Base-by-base conservation (phyloP, 2,329 filamentous ascomycete species). In the Fusarium transvaalense region DNA sequence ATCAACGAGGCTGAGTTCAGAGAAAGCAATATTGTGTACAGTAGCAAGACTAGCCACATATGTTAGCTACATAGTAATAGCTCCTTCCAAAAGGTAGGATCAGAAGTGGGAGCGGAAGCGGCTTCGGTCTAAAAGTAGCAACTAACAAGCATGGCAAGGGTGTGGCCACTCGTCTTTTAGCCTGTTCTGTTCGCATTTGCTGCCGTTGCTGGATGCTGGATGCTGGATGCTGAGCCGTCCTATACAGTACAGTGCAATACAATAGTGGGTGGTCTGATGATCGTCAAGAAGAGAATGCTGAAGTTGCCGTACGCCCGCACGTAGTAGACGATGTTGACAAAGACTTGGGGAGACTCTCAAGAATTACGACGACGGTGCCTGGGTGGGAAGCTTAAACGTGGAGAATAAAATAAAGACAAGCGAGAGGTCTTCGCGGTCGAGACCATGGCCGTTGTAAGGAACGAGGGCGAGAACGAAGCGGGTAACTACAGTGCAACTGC, bases 1-100 rank as follows among this genome's bases (percentile, higher is more conserved):
- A 74, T 71, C 57, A 62, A 42, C 50, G 56, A 65, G 56, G 61
- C 50, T 72, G 64, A 64, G 46, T 37, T 34, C 29, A 37, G 15
- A 35, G 25, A 29, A 53, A 63, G 54, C 51, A 56, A 57, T 53
- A 43, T 47, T 39, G 59, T 46, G 61, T 37, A 37, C n/a, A 42
- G 39, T 42, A 42, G 15, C 23, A 42, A 42, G 21, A 42, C 39
- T 42, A 42, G 21, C 39, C 39, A 17, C 9, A 27, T 17, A 42
- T 10, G 39, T 42, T 17, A 25, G 39, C 8, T 29, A 25, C 23
- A 25, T 25, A 25, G 29, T 29, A 10, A 9, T 29, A 29, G 5
- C 15, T 42, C 19, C 13, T 10, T 38, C 15, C 38, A 27, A 6
- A n/a, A 45, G 21, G 50, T 68, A 56, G 42, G 41, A 60, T 52